Evolutionary conservation across 768 basidiomycete species (phyloP).

Genomic region (Pulveroboletus sp.): DNA sequence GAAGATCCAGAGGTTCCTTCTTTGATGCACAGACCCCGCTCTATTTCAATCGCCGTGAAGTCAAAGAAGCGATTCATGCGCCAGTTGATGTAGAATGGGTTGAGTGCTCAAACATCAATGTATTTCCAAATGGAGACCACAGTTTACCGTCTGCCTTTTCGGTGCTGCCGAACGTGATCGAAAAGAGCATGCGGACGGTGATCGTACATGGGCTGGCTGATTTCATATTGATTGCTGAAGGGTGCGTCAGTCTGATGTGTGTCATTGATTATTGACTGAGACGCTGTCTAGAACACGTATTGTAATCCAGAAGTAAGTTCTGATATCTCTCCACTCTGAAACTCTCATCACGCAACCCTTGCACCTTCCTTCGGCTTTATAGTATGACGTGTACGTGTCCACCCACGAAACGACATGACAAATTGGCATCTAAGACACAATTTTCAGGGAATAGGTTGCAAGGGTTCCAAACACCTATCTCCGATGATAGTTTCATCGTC

Average conservation of each 20-base stretch:
- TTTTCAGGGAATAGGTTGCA: slow-evolving; percentile 54
- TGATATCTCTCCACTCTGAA: background rate
- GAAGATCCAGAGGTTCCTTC: slow-evolving; percentile 50
- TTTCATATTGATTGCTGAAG: slow-evolving; percentile 71
- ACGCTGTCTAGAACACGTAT: slow-evolving; percentile 48
- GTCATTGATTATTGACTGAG: slow-evolving; percentile 3
- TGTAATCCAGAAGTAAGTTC: slow-evolving; percentile 59
- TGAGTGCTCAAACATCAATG: no score
- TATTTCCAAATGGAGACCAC: no score
- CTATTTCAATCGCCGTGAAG: slow-evolving; percentile 69
- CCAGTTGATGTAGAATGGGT: no score
- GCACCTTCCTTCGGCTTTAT: background rate
- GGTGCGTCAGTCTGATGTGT: slow-evolving; percentile 38
- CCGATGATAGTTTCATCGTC: slow-evolving; percentile 63
- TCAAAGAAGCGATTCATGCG: slow-evolving; percentile 58
- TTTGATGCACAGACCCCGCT: slow-evolving; percentile 54
- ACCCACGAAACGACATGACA: slow-evolving; percentile 36
- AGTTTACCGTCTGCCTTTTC: slow-evolving; percentile 62
- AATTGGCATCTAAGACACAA: no score
- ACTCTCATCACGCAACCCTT: background rate
- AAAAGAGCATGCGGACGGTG: slow-evolving; percentile 66
- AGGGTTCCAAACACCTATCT: slow-evolving; percentile 72
- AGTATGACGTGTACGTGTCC: slow-evolving; percentile 40
- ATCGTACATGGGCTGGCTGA: slow-evolving; percentile 74
- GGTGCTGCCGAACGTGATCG: slow-evolving; percentile 72